Evolutionary conservation across 768 basidiomycete genomes (phyloP), one percentile per base, ranked within the genome.

Genomic region (Calvatia gigantea): DNA sequence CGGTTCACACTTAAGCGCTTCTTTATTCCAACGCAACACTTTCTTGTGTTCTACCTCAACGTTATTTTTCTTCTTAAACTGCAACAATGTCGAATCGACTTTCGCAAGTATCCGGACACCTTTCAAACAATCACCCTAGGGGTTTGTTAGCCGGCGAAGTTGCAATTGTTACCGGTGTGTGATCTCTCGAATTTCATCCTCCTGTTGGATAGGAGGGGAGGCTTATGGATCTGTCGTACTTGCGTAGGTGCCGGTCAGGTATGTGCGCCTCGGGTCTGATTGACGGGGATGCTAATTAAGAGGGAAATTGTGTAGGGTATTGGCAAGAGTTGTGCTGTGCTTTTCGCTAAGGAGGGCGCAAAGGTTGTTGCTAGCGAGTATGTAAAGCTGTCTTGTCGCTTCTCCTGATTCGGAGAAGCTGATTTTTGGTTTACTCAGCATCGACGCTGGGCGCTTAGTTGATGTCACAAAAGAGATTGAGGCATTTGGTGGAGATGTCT

Each of bases 351-450:
- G 59, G 91, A 94, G 66, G 91, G 91, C 15, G 91, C 91, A 14
- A 93, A 88, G 66, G 84, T 94, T 48, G 89, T 94, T 60, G 85
- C 87, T 48, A 84, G 85, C 78, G 91, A 94, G 86, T 91, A 61
- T 54, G 78, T 70, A 27, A 32, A 9, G 9, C 12, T 39, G 11
- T 23, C 23, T 19, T 23, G 31, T 65, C 46, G 60, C 7, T 9
- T n/a, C 17, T 0, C 9, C 29, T 51, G 12, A 33, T 31, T 31
- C 37, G 39, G 28, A 41, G 49, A 27, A 33, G 21, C 31, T 7
- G 15, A 14, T 9, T 43, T 3, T 46, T 37, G 12, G 33, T 8
- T n/a, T n/a, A n/a, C n/a, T n/a, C 60, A 91, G 89, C 60, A 84
- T 94, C 59, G 91, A 93, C 63, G 84, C 75, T 43, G 80, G 77